phyloP scores from a whole-genome alignment of 495 filamentous ascomycete genomes.

The Cladorrhinum samala region DNA sequence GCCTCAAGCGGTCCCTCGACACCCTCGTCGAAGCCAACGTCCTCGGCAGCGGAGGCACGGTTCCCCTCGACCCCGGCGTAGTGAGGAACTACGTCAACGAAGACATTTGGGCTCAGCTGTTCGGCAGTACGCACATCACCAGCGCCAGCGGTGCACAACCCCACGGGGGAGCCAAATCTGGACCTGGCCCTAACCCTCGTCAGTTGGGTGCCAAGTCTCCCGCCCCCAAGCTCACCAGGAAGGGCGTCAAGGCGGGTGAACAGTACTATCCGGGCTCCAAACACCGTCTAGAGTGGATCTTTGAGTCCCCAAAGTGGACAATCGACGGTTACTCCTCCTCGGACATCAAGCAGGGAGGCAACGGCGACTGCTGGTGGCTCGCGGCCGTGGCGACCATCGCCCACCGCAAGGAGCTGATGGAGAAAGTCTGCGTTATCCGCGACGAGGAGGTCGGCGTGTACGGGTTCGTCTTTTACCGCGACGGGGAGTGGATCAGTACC shows the following conservation, averaged over 20 bases:
- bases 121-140: not conserved
- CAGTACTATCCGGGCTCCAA: constrained; percentile 17
- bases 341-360: constrained; percentile 71
- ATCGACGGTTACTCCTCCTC: constrained; percentile 75
- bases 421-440: constrained; percentile 76
- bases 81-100: constrained; percentile 32
- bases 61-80: constrained; percentile 37
- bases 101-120: constrained; percentile 1
- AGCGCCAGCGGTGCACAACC: too few relatives aligned
- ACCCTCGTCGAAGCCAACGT: constrained; percentile 6
- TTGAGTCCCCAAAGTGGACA: constrained; percentile 58
- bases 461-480: constrained; percentile 89
- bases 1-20: constrained; percentile 11
- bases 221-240: not conserved
- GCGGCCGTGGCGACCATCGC: constrained; percentile 78
- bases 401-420: constrained; percentile 72
- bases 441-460: constrained; percentile 84
- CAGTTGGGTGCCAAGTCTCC: too few relatives aligned
- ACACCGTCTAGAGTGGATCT: constrained; percentile 52
- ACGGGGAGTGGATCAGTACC: constrained; percentile 86
- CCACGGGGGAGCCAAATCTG: too few relatives aligned
- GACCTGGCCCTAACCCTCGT: too few relatives aligned
- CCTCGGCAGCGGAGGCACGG: constrained; percentile 2
- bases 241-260: constrained; percentile 9
- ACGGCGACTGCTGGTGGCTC: constrained; percentile 91